A percentile compares a stretch with the other conserved stretches of the same genome.
These are phyloP conservation scores for Paramecium biaurelia DNA, from an alignment of 73 alveolate species.

Conservation along the genomic window DNA sequence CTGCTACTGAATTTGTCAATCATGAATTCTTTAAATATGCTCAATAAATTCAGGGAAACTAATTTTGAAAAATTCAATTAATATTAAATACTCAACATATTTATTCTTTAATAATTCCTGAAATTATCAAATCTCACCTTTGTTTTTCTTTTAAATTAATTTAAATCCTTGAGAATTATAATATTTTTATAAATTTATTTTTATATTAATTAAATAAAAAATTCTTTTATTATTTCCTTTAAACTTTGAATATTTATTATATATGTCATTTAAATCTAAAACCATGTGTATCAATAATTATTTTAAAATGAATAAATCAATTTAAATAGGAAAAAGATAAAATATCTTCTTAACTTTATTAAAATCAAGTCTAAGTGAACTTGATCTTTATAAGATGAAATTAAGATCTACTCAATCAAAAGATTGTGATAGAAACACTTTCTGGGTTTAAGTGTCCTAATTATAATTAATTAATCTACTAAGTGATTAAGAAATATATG, in stretches of 20 bases:
- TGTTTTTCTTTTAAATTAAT: neutral
- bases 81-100: neutral
- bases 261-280: neutral
- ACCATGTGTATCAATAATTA: no score
- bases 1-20: slow-evolving; percentile 5
- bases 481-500: neutral
- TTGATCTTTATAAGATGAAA: no score
- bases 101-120: neutral
- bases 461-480: neutral
- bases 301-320: no score
- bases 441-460: no score
- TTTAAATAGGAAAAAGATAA: neutral
- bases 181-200: neutral
- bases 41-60: neutral
- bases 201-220: neutral
- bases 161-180: neutral
- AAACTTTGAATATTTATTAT: neutral
- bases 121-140: neutral
- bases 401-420: no score
- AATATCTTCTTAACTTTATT: no score
- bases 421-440: no score
- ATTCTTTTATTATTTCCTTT: no score
- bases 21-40: slow-evolving; percentile 34
- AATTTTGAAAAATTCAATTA: neutral
- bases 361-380: no score